Percentiles rank a stretch among this genome's conserved stretches.
These are phyloP conservation scores for Ceratocystis harringtonii DNA, from an alignment of 2,329 filamentous ascomycete genomes.

Conservation along the genomic window DNA sequence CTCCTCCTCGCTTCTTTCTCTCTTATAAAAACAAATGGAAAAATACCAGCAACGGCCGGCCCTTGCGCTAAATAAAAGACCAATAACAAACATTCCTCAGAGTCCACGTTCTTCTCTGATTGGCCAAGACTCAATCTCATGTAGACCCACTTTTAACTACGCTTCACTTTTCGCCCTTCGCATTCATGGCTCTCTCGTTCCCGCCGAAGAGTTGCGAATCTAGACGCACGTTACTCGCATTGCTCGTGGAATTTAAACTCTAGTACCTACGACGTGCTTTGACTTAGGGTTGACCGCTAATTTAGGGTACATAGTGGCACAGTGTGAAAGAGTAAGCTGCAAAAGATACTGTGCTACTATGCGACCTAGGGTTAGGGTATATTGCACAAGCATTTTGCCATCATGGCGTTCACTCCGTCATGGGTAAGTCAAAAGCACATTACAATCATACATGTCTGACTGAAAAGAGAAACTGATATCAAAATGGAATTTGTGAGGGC, in stretches of 20 bases:
- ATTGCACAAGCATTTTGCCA: too few relatives aligned
- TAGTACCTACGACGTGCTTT: neutral
- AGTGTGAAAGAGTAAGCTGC: neutral
- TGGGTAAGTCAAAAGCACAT: neutral
- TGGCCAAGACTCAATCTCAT: neutral
- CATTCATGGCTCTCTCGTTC: neutral
- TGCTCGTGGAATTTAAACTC: too few relatives aligned
- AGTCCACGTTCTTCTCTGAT: constrained; percentile 8
- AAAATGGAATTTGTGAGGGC: neutral
- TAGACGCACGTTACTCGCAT: too few relatives aligned
- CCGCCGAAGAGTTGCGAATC: neutral
- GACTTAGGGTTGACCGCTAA: neutral
- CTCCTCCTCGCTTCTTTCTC: neutral
- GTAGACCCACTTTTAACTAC: neutral
- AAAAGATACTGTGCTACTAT: neutral
- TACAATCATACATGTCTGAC: neutral
- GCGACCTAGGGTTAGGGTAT: neutral
- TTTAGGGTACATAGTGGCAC: neutral
- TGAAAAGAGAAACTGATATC: neutral
- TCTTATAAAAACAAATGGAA: neutral
- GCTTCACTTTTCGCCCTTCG: neutral
- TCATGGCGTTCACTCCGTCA: too few relatives aligned
- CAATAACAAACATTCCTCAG: neutral
- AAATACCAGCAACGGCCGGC: neutral
- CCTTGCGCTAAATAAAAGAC: neutral